These are phyloP conservation scores for Davidsoniella eucalypti DNA, from an alignment of 2,329 filamentous ascomycete species.

Conservation along the genomic window DNA sequence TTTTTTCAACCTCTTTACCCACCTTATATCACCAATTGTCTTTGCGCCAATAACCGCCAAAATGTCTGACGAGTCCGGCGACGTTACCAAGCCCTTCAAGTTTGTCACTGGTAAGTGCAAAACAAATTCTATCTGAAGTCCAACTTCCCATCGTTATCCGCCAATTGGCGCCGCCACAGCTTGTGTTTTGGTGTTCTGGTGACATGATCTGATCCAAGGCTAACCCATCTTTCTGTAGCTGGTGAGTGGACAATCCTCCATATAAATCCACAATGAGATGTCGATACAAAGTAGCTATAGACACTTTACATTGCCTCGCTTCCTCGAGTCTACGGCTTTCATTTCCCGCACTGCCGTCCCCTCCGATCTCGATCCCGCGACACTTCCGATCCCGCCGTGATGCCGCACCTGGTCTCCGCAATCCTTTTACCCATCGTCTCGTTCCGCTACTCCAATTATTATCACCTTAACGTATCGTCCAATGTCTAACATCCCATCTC, in stretches of 20 bases:
- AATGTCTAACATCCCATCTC: constrained; percentile 5
- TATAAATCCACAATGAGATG: too few relatives aligned
- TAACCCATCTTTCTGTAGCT: constrained; percentile 26
- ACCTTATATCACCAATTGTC: neutral
- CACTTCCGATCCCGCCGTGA: neutral
- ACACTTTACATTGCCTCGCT: neutral
- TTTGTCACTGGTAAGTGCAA: constrained; percentile 82
- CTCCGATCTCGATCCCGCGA: constrained; percentile 12
- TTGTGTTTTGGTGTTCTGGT: constrained; percentile 10
- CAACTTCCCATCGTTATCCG: neutral
- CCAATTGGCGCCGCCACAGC: neutral
- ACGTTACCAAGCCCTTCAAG: constrained; percentile 99
- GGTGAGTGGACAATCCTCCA: constrained; percentile 22
- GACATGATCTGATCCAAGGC: constrained; percentile 23
- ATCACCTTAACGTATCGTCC: neutral
- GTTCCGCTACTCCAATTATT: neutral
- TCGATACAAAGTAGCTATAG: neutral
- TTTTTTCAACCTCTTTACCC: constrained; percentile 4
- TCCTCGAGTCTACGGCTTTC: neutral
- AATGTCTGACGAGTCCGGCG: constrained; percentile 74
- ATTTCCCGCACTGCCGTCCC: neutral
- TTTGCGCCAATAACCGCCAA: constrained; percentile 30
- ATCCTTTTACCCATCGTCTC: neutral
- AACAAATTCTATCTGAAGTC: constrained; percentile 20
- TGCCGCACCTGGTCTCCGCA: neutral